A percentile compares a stretch with the other conserved stretches of the same genome.
Conservation (phyloP, 164 flowering plant genomes). For the Sedum album region DNA sequence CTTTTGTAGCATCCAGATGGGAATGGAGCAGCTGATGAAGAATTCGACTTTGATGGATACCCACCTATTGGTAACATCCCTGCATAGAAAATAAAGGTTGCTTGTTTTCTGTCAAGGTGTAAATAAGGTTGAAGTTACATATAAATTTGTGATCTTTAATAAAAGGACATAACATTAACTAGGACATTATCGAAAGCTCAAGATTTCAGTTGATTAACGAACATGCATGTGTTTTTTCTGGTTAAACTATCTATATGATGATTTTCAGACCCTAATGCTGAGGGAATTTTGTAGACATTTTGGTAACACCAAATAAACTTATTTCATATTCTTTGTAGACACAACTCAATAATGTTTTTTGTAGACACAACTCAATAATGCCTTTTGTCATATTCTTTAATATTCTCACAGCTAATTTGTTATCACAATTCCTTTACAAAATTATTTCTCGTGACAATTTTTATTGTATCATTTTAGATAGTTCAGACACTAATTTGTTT, state of each 20-base stretch:
- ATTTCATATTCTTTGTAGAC: neutral
- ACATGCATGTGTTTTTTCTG: neutral
- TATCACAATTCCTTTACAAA: too few species aligned
- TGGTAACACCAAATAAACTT: neutral
- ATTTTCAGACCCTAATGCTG: neutral
- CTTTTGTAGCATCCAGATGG: neutral
- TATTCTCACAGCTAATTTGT: too few species aligned
- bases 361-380: too few species aligned
- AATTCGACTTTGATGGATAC: conserved; percentile 8
- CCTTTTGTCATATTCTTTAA: too few species aligned
- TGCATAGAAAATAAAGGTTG: neutral
- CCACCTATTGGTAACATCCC: neutral
- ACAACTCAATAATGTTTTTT: too few species aligned
- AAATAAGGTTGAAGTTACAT: neutral
- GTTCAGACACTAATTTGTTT: too few species aligned
- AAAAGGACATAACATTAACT: neutral
- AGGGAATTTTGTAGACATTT: neutral
- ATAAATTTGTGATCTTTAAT: neutral
- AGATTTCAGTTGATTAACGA: conserved; percentile 4
- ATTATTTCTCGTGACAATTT: too few species aligned
- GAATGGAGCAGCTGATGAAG: conserved; percentile 1
- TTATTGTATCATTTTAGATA: too few species aligned
- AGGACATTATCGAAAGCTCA: neutral
- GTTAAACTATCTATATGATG: neutral
- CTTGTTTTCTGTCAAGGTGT: neutral